Evolutionary conservation across 2,329 filamentous ascomycete genomes (phyloP).

Genomic region (Xylariales sp.): DNA sequence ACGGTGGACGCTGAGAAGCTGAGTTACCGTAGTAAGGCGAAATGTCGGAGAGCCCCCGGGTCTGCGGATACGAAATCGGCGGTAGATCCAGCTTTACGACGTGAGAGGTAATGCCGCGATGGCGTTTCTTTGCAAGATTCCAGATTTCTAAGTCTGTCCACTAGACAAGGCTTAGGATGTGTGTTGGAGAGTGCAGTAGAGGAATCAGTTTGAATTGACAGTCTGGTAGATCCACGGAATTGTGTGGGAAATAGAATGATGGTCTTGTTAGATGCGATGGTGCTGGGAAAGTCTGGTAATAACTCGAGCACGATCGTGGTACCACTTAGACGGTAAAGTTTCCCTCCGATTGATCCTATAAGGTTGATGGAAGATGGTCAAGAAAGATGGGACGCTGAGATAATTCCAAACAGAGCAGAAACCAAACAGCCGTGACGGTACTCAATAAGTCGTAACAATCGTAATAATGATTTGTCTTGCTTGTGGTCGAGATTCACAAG

Average conservation of each 20-base stretch:
- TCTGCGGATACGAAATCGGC: conserved; percentile 78
- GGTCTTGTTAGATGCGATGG: not conserved
- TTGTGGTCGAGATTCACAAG: too few species aligned
- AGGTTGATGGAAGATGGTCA: not conserved
- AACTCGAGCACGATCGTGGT: conserved; percentile 12
- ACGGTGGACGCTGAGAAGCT: conserved; percentile 60
- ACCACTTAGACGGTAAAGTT: conserved; percentile 4
- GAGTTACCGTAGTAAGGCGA: conserved; percentile 64
- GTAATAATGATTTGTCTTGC: too few species aligned
- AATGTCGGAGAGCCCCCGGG: conserved; percentile 70
- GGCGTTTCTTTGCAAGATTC: too few species aligned
- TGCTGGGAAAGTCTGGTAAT: conserved; percentile 2
- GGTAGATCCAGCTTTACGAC: conserved; percentile 94
- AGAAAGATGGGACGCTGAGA: too few species aligned
- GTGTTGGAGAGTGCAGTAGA: conserved; percentile 1
- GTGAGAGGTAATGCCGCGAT: conserved; percentile 33
- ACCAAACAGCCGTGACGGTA: too few species aligned
- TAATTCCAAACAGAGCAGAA: too few species aligned
- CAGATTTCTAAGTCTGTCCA: not conserved
- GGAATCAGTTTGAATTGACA: too few species aligned
- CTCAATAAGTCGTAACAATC: too few species aligned
- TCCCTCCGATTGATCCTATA: not conserved
- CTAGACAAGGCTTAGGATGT: conserved; percentile 5
- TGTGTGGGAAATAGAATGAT: not conserved
- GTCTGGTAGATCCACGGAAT: too few species aligned